phyloP scores from a whole-genome alignment of 1,284 basidiomycete genomes.

The Rhodotorula sp. region DNA sequence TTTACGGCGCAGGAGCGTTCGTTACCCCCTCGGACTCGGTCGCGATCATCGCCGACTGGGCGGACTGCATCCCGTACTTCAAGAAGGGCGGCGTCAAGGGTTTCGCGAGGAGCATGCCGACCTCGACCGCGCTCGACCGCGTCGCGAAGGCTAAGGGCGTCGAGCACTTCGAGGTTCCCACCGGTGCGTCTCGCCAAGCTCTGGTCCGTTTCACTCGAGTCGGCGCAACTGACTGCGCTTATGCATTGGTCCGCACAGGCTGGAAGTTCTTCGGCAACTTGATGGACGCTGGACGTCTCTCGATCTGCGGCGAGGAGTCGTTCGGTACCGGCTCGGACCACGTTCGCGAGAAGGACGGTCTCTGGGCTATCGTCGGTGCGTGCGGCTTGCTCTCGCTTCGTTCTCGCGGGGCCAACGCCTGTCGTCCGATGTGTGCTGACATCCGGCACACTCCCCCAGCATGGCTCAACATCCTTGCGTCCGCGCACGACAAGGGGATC shows the following conservation, averaged over 20 bases:
- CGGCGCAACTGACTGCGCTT: not conserved
- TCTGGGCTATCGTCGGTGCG: conserved; percentile 91
- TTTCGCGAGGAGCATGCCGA: conserved; percentile 94
- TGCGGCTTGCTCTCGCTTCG: conserved; percentile 6
- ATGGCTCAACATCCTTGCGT: conserved; percentile 96
- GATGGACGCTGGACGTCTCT: conserved; percentile 96
- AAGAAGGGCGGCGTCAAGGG: conserved; percentile 87
- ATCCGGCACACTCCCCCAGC: conserved; percentile 56
- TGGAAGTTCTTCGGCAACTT: conserved; percentile 99
- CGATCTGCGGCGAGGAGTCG: conserved; percentile 97
- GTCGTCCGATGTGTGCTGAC: not conserved
- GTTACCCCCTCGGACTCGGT: conserved; percentile 97
- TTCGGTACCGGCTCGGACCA: conserved; percentile 99
- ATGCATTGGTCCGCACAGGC: conserved; percentile 55
- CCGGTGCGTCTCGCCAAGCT: conserved; percentile 59
- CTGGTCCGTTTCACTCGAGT: too few relatives aligned
- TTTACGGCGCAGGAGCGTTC: conserved; percentile 90
- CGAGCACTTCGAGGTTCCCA: conserved; percentile 94
- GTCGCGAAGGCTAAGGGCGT: conserved; percentile 93
- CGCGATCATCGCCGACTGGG: conserved; percentile 97
- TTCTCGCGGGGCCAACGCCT: not conserved
- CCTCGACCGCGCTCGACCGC: conserved; percentile 91
- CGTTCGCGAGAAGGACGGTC: conserved; percentile 97
- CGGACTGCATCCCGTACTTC: conserved; percentile 93
- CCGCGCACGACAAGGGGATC: conserved; percentile 76